Base-by-base conservation (phyloP, 352 stramenopile species). In the Pythium folliculosum region DNA sequence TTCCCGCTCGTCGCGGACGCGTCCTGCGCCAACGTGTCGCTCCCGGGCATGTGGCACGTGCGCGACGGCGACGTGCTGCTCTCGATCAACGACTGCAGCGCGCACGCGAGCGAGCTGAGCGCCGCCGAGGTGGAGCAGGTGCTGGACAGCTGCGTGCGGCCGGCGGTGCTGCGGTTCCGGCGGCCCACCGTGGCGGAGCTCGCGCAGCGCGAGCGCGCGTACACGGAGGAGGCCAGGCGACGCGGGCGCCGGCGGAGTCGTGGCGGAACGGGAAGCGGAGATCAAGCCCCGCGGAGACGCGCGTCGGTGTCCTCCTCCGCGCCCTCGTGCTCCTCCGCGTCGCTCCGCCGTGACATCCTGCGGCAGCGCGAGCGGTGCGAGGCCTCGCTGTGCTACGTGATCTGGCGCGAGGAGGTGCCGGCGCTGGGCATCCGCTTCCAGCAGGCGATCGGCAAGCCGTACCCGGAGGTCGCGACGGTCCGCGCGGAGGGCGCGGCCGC, bases 31-130 rank as follows among this genome's bases (percentile, higher is more conserved):
- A 90, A 90, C 68, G 68, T 80, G 35, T 71, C 77, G 47, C 71
- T 91, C 27, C 81, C 83, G 8, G 83, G 83, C 40, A 87, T 91
- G 78, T 90, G 80, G 79, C 80, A 82, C 52, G 70, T 90, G 40
- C 76, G 75, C 21, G 75, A 85, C 54, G 81, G 83, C 53, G 83
- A 91, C 50, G 73, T 78, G 3, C 63, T 91, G 25, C 71, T 91
- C 51, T 69, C 79, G 0, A 79, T 91, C 55, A 90, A 91, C 70
- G 79, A 81, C 17, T 67, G 38, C 19, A 88, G 68, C 65, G 75
- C 75, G 13, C 75, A 81, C 37, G 53, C 53, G 17, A 63, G 62
- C 10, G 63, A 48, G 43, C 70, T 82, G 63, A 63, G 70, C 10
- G 82, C 89, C 43, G 62, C 78, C 0, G 69, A 75, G 21, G 77